Evolutionary conservation across 2,329 filamentous ascomycete genomes (phyloP).

Genomic region (Apiospora saccharicola): DNA sequence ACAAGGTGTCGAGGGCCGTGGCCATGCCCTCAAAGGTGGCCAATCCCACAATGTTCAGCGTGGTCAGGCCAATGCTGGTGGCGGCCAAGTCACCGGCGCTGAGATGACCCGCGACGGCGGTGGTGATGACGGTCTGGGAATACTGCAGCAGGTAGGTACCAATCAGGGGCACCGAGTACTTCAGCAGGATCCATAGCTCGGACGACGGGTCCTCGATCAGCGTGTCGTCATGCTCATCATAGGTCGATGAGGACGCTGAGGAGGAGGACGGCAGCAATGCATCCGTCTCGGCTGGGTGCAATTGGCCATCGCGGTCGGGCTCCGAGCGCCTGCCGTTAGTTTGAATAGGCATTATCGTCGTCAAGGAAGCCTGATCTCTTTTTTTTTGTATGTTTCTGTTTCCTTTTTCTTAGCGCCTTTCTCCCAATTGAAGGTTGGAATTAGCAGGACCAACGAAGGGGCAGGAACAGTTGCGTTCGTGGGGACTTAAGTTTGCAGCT

Average conservation of each 20-base stretch:
- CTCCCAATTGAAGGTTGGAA: neutral
- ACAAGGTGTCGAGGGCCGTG: slow-evolving; percentile 58
- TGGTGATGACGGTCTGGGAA: slow-evolving; percentile 58
- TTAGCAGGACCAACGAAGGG: neutral
- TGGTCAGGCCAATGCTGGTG: slow-evolving; percentile 59
- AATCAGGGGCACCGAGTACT: slow-evolving; percentile 57
- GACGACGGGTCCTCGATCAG: slow-evolving; percentile 17
- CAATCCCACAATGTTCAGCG: slow-evolving; percentile 61
- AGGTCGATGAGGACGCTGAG: neutral
- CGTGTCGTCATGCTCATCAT: neutral
- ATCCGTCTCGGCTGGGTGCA: neutral
- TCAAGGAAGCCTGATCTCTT: neutral
- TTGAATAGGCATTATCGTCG: neutral
- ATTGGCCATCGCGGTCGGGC: neutral
- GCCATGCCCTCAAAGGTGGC: slow-evolving; percentile 60
- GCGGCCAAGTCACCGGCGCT: slow-evolving; percentile 60
- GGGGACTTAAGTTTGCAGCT: neutral
- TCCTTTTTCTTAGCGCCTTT: neutral
- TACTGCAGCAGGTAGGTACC: slow-evolving; percentile 63
- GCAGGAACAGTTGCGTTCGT: neutral
- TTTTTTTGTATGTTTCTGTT: neutral
- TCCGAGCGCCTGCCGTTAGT: neutral
- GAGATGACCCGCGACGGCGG: slow-evolving; percentile 60
- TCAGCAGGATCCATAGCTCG: slow-evolving; percentile 40
- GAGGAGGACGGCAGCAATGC: neutral